These are phyloP conservation scores for Pseudocercospora musae DNA, from an alignment of 2,329 filamentous ascomycete genomes.

Conservation along the genomic window DNA sequence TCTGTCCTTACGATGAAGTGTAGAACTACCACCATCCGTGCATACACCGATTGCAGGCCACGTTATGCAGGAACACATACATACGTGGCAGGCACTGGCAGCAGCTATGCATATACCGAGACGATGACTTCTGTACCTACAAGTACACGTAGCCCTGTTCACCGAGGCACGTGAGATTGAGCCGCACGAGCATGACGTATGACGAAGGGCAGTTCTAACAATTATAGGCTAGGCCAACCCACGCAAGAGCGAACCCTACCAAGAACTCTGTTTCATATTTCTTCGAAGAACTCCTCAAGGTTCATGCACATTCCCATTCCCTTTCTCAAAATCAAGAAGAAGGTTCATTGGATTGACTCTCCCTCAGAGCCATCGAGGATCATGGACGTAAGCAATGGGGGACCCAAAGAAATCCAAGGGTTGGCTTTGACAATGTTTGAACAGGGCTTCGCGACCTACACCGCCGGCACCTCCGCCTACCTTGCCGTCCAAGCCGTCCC, in stretches of 20 bases:
- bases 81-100: no score
- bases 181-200: not conserved
- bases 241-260: not conserved
- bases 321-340: not conserved
- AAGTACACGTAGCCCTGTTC: not conserved
- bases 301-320: not conserved
- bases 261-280: not conserved
- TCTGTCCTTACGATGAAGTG: no score
- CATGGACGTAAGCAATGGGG: not conserved
- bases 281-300: not conserved
- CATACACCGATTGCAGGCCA: no score
- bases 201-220: not conserved
- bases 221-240: no score
- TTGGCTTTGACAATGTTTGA: not conserved
- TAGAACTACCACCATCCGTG: no score
- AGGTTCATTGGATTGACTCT: not conserved
- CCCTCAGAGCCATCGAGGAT: not conserved
- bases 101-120: no score
- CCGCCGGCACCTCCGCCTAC: constrained; percentile 38
- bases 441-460: not conserved
- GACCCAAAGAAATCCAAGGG: not conserved
- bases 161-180: not conserved
- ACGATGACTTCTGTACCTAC: no score
- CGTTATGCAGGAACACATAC: no score
- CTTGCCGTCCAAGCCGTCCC: constrained; percentile 47